These are phyloP conservation scores for Achaetomiella virescens DNA, from an alignment of 495 filamentous ascomycete species.

Conservation along the genomic window DNA sequence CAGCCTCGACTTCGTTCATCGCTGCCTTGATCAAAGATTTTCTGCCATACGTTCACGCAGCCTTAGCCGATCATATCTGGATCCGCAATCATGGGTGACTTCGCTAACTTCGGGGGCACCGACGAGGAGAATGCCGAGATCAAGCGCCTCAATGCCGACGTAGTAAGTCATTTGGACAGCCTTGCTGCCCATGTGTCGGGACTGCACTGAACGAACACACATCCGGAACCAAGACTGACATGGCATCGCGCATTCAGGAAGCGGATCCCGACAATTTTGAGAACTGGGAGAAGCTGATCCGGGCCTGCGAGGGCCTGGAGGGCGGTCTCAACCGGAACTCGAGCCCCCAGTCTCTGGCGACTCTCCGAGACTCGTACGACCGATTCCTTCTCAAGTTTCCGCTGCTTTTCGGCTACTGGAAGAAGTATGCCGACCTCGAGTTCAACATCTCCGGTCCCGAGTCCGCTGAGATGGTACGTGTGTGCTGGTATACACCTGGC, in stretches of 20 bases:
- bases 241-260: conserved; percentile 32
- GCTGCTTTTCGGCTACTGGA: conserved; percentile 96
- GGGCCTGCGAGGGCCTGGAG: conserved; percentile 74
- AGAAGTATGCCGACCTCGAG: conserved; percentile 97
- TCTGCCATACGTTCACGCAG: neutral
- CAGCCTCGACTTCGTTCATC: neutral
- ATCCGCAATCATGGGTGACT: conserved; percentile 37
- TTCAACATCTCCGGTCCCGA: conserved; percentile 96
- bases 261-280: conserved; percentile 90
- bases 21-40: neutral
- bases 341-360: conserved; percentile 84
- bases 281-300: conserved; percentile 88
- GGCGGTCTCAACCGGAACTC: conserved; percentile 95
- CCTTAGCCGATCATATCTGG: neutral
- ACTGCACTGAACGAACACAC: neutral
- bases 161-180: conserved; percentile 52
- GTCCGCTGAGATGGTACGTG: conserved; percentile 88
- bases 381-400: conserved; percentile 93
- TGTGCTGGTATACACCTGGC: neutral
- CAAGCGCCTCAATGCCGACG: conserved; percentile 66
- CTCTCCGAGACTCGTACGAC: conserved; percentile 79
- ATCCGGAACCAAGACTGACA: conserved; percentile 1
- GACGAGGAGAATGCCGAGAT: conserved; percentile 86
- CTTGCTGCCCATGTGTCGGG: neutral
- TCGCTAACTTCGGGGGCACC: conserved; percentile 59